Conservation (phyloP, 768 basidiomycete genomes). For the Pisolithus sp. region DNA sequence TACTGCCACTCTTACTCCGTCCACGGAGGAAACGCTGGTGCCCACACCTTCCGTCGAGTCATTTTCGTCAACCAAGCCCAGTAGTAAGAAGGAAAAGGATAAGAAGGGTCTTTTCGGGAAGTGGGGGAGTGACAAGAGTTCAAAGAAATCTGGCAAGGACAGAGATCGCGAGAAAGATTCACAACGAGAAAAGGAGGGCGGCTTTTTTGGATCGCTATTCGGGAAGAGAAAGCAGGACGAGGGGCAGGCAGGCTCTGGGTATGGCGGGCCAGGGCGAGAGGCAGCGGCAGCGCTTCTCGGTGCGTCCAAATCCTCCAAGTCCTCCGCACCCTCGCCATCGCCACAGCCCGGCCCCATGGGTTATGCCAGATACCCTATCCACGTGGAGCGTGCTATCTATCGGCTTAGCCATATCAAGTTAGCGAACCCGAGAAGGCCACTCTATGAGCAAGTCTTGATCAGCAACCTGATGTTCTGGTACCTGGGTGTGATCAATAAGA, state of each 20-base stretch:
- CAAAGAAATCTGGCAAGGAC: slow-evolving; percentile 49
- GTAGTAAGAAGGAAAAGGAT: slow-evolving; percentile 59
- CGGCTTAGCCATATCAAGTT: slow-evolving; percentile 97
- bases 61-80: slow-evolving; percentile 16
- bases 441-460: slow-evolving; percentile 94
- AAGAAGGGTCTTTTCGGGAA: slow-evolving; percentile 63
- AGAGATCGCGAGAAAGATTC: slow-evolving; percentile 45
- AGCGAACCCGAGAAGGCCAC: slow-evolving; percentile 90
- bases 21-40: slow-evolving; percentile 22
- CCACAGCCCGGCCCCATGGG: slow-evolving; percentile 38
- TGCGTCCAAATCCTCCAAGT: slow-evolving; percentile 73
- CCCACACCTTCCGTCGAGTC: slow-evolving; percentile 19
- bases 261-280: slow-evolving; percentile 63
- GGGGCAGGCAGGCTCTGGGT: slow-evolving; percentile 29
- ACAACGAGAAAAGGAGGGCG: slow-evolving; percentile 48
- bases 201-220: slow-evolving; percentile 92
- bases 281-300: slow-evolving; percentile 84
- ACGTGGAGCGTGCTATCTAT: slow-evolving; percentile 97
- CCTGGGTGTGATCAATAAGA: slow-evolving; percentile 93
- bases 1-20: slow-evolving; percentile 18
- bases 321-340: slow-evolving; percentile 53
- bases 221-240: slow-evolving; percentile 86
- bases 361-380: slow-evolving; percentile 89
- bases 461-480: slow-evolving; percentile 99
- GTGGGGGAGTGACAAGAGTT: slow-evolving; percentile 58